Conservation (phyloP, 2,329 filamentous ascomycete genomes). For the Aspergillus fischeri region DNA sequence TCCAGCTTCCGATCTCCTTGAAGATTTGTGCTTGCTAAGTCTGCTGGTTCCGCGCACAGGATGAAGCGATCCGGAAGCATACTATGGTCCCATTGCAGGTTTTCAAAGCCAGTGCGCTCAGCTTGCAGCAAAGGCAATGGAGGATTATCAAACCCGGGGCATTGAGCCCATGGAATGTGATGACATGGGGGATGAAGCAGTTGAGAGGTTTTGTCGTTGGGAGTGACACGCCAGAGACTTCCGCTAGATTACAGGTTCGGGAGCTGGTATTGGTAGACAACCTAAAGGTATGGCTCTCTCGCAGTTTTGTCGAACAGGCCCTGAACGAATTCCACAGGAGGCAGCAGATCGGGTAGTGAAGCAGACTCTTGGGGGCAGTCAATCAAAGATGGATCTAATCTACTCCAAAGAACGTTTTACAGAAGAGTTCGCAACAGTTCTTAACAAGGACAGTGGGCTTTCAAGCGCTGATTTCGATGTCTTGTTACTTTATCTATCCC, state of each 20-base stretch:
- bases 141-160: slow-evolving; percentile 39
- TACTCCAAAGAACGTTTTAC: slow-evolving; percentile 65
- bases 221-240: slow-evolving; percentile 24
- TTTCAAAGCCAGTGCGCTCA: slow-evolving; percentile 63
- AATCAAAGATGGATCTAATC: slow-evolving; percentile 59
- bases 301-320: slow-evolving; percentile 9
- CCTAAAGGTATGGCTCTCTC: slow-evolving; percentile 46
- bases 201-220: slow-evolving; percentile 57
- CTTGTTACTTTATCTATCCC: slow-evolving; percentile 63
- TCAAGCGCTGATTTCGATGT: slow-evolving; percentile 65
- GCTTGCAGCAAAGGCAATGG: slow-evolving; percentile 69
- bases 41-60: slow-evolving; percentile 25
- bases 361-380: slow-evolving; percentile 39
- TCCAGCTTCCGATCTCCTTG: background rate
- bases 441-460: slow-evolving; percentile 49
- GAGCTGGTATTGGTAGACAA: slow-evolving; percentile 52
- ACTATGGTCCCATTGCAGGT: slow-evolving; percentile 67
- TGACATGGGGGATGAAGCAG: slow-evolving; percentile 72
- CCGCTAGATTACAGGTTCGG: slow-evolving; percentile 35
- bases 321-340: slow-evolving; percentile 33
- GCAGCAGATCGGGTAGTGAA: slow-evolving; percentile 54
- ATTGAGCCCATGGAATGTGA: slow-evolving; percentile 62
- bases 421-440: slow-evolving; percentile 51
- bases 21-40: background rate
- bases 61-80: slow-evolving; percentile 66